Evolutionary conservation across 768 basidiomycete species (phyloP), one percentile per base, ranked within the genome.

Genomic region (Auriscalpium vulgare): DNA sequence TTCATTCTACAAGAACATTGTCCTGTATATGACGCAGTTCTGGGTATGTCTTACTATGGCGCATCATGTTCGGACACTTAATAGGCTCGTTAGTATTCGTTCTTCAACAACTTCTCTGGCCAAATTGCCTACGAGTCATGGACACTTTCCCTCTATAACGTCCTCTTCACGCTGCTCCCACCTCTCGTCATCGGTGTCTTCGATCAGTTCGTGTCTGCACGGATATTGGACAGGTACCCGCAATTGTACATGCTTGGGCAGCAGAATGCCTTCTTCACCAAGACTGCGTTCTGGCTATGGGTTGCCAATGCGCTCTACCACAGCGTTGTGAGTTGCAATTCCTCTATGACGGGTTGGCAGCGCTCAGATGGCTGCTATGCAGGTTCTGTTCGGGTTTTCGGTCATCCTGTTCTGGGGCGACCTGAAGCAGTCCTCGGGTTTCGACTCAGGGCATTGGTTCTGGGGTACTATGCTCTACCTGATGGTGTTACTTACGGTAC

Each of bases 1-100:
- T 72, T 97, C 94, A 1, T 97, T 99, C 75, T 99, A 98, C 78
- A 99, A 99, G 70, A 99, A 99, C 70, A 97, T 98, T 59, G 87
- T 88, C 35, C 78, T 99, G 14, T 98, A 98, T 70, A 92, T 99
- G 91, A 97, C 94, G 21, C 91, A 95, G 59, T 98, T 98, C 70
- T 98, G 95, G 94, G 95, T 94, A 70, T 21, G 80, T 37, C 38
- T 40, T 16, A 36, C 19, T 19, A 10, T 35, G n/a, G 11, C 17
- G 23, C 37, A 17, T 51, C 68, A 67, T 38, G 44, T 51, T 47
- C n/a, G 48, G 43, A 19, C 37, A 17, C 21, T 53, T 60, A 34
- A 21, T 43, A 10, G 10, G n/a, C 55, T 50, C n/a, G 13, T 50
- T 23, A 97, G 95, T 99, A 84, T 71, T 97, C 97, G 10, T 95